Evolutionary conservation across 2,329 filamentous ascomycete genomes (phyloP).

Genomic region (Byssochlamys sp.): DNA sequence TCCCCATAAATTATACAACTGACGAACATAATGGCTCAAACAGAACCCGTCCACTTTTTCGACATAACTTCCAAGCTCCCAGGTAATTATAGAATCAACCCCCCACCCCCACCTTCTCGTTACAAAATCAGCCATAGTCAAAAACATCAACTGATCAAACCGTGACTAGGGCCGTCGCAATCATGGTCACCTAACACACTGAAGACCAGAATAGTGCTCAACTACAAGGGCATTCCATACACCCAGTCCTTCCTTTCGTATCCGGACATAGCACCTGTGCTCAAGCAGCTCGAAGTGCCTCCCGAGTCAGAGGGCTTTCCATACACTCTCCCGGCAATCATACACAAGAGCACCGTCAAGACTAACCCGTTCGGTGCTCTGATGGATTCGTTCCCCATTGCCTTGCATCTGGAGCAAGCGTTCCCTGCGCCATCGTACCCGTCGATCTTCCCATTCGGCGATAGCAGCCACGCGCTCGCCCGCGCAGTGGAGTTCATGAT

Average conservation of each 20-base stretch:
- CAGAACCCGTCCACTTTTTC: constrained; percentile 24
- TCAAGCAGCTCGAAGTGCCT: constrained; percentile 14
- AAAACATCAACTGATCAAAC: neutral
- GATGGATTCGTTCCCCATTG: constrained; percentile 26
- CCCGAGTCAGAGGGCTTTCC: constrained; percentile 9
- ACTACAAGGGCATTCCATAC: constrained; percentile 19
- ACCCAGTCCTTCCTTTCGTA: constrained; percentile 19
- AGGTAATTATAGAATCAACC: constrained; percentile 9
- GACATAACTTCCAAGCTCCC: constrained; percentile 21
- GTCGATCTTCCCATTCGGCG: constrained; percentile 22
- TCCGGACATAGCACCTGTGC: constrained; percentile 19
- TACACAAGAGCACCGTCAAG: constrained; percentile 15
- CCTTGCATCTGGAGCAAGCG: constrained; percentile 19
- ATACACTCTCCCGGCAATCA: constrained; percentile 27
- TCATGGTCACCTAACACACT: constrained; percentile 22
- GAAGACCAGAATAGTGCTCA: constrained; percentile 16
- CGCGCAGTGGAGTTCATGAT: constrained; percentile 14
- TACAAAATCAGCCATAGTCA: neutral
- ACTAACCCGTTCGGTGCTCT: constrained; percentile 18
- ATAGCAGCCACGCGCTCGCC: constrained; percentile 24
- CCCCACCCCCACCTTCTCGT: neutral
- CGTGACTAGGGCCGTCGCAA: constrained; percentile 14
- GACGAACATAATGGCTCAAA: constrained; percentile 11
- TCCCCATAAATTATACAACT: neutral
- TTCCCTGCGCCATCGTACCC: constrained; percentile 18